Base-by-base conservation (phyloP, 106 monocot genomes). In the Allium cepa region DNA sequence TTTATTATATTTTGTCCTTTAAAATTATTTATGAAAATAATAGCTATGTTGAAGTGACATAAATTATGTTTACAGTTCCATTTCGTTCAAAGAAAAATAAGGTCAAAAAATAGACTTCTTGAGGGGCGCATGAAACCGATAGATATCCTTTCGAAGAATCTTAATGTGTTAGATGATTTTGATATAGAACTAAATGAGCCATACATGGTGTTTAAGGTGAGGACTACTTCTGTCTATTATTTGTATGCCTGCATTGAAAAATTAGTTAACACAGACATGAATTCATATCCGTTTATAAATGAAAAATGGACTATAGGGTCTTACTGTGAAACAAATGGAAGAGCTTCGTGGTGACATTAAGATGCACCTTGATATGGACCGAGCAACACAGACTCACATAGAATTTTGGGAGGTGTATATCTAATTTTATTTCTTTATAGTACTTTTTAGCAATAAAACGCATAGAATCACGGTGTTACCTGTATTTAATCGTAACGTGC, bases 171-270 rank as follows among this genome's bases (percentile, higher is more conserved):
- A 53, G 88, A 89, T 57, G 97, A 97, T 60, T 89, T 89, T 79
- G 97, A 97, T 60, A 71, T 97, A 75, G 97, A 89, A 69, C 80
- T 97, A 70, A 72, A 97, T 68, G 97, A 97, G 77, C 97, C 97
- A 27, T 97, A 97, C 76, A 72, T 74, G 68, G 92, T 97, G 26
- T 92, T 97, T 61, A 88, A 89, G 97, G 94, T 91, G 76, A 26
- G 49, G 46, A 36, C 57, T 52, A 63, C 71, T 65, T 17, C 11
- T 53, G 46, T 26, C 36, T 26, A 55, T 17, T 63, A 68, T 3
- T 47, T 9, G 45, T 45, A 63, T 9, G 14, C 22, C 22, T 22
- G 22, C 22, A 22, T 22, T 22, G n/a, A 1, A 22, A 22, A 22
- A 22, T 22, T 22, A 22, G 22, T 22, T 22, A 22, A 22, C 22